phyloP scores from a whole-genome alignment of 2,329 filamentous ascomycete genomes.

The Colletotrichum sp. region DNA sequence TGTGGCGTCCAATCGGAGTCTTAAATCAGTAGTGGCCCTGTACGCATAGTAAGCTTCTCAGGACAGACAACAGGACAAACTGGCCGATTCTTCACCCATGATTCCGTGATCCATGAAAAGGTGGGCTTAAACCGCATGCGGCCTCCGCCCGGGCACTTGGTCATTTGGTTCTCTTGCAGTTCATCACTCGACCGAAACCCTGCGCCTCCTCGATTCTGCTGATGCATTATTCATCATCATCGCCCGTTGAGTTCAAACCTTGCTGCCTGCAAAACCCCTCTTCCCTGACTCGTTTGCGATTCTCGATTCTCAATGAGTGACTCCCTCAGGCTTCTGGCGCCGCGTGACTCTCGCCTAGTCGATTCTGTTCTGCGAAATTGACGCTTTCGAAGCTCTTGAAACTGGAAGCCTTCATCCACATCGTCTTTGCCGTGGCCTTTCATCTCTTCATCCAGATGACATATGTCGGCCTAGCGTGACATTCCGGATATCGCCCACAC shows the following conservation, averaged over 20 bases:
- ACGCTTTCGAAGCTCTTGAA: not conserved
- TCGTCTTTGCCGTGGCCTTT: not conserved
- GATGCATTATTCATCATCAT: not conserved
- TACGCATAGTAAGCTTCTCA: not conserved
- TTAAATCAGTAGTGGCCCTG: not conserved
- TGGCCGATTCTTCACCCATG: not conserved
- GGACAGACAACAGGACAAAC: not conserved
- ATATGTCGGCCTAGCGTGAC: not conserved
- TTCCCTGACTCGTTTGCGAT: not conserved
- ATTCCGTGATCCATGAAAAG: not conserved
- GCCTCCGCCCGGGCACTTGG: not conserved
- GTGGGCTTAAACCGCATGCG: not conserved
- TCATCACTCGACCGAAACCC: slow-evolving; percentile 1
- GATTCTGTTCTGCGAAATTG: not conserved
- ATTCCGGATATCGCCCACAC: not conserved
- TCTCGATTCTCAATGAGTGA: not conserved
- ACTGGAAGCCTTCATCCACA: not conserved
- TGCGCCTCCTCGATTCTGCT: slow-evolving; percentile 1
- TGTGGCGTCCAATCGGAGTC: slow-evolving; percentile 7
- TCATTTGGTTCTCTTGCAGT: not conserved
- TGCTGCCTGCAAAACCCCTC: not conserved
- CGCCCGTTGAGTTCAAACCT: not conserved
- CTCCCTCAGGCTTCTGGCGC: not conserved
- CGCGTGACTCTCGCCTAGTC: not conserved
- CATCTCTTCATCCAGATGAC: not conserved